Base-by-base conservation (phyloP, 31 red algal genomes). In the Porphyra umbilicalis region DNA sequence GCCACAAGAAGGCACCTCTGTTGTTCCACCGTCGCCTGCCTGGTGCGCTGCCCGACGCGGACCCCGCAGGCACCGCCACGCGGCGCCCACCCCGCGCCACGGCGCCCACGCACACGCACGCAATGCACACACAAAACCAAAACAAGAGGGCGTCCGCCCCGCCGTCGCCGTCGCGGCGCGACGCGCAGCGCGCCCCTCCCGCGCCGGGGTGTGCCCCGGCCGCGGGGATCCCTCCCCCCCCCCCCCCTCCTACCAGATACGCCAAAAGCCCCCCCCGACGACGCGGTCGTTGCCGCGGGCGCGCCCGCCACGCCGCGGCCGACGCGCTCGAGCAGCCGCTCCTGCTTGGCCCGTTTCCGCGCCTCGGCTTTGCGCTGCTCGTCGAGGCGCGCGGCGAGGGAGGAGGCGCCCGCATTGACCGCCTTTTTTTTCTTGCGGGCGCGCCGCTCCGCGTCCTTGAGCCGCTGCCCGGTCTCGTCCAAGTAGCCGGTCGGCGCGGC, bases 361-460 rank as follows among this genome's bases (percentile, higher is more conserved):
- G 75, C 80, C 42, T 94, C 92, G 39, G 86, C 92, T 42, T 90
- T 82, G 31, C 88, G 79, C 83, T 94, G 92, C 33, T 85, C 92
- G 34, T 88, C 79, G 38, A 94, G 79, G 8, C 92, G 78, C 76
- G 86, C 92, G 46, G 88, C 80, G 71, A 94, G 82, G 14, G 87
- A 88, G 20, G 79, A 87, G 0, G 85, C 92, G 29, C 90, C 90
- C 34, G 85, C 83, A 4, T 79, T 79, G 75, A 92, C 85, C 77
- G 86, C 85, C 78, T 88, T 57, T 35, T 93, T 92, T 46, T 91
- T 91, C 85, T 88, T 92, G 8, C 85, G 85, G 76, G 83, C 87
- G 33, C 84, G 83, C 82, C 84, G 86, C 15, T 84, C 90, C 30
- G 88, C 83, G 39, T 88, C 86, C 30, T 86, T 82, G 8, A 88